phyloP scores from a whole-genome alignment of 225 moss, liverwort and hornwort genomes.

The Rhytidiadelphus loreus region DNA sequence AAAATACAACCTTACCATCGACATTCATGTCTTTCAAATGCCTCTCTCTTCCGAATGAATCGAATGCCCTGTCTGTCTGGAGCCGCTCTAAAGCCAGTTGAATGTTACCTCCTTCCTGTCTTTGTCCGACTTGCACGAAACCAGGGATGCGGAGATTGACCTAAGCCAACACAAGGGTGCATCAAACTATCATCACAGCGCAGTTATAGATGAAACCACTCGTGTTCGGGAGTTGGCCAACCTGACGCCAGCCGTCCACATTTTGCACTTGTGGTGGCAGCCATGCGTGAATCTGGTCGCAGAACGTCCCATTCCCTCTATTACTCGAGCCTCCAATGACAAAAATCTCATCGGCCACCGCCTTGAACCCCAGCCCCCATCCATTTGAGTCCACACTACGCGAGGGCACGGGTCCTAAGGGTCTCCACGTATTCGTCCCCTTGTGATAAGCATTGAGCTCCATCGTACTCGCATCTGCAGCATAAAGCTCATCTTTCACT shows the following conservation, averaged over 20 bases:
- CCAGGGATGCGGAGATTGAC: constrained; percentile 11
- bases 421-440: constrained; percentile 47
- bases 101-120: constrained; percentile 21
- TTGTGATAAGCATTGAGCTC: constrained; percentile 61
- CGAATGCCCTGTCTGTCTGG: constrained; percentile 8
- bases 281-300: constrained; percentile 68
- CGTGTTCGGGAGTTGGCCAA: constrained; percentile 41
- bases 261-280: constrained; percentile 26
- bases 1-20: constrained; percentile 24
- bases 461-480: constrained; percentile 60
- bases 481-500: constrained; percentile 61
- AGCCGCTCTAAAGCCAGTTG: constrained; percentile 18
- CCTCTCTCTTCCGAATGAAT: constrained; percentile 11
- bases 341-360: constrained; percentile 54
- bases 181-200: constrained; percentile 73
- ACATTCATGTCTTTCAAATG: constrained; percentile 2
- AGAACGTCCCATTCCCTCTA: constrained; percentile 18
- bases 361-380: constrained; percentile 76
- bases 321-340: constrained; percentile 67
- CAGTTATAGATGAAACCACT: constrained; percentile 71
- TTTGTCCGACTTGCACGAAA: constrained; percentile 1
- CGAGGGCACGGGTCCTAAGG: constrained; percentile 47
- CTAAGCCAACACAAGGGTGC: not conserved
- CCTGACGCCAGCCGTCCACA: constrained; percentile 51
- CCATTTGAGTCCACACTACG: constrained; percentile 57